Conservation (phyloP, 331 rosid species). For the Cucumis variabilis region DNA sequence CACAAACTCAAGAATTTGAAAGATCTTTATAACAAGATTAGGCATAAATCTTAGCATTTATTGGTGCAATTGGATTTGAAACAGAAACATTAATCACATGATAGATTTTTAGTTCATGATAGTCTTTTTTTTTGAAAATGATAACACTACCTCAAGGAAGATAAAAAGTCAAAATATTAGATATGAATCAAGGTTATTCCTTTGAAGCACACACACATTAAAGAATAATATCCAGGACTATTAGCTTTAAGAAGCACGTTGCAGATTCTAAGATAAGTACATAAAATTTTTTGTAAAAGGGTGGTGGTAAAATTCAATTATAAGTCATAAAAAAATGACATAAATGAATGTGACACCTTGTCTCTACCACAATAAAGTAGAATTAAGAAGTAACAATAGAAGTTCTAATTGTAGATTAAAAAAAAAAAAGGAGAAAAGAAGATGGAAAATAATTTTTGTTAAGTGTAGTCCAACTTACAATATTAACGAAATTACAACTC, state of each 20-base stretch:
- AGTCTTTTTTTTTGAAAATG: neutral
- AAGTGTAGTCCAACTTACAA: no score
- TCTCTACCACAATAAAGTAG: no score
- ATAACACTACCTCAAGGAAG: slow-evolving; percentile 9
- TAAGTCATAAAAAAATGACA: neutral
- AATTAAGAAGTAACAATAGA: no score
- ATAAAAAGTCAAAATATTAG: no score
- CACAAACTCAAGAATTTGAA: no score
- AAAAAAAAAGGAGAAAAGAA: no score
- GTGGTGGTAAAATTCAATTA: neutral
- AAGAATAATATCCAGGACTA: neutral
- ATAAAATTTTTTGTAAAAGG: neutral
- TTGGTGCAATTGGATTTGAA: neutral
- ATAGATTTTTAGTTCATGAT: neutral
- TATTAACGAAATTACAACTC: no score
- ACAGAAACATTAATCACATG: neutral
- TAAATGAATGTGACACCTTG: no score
- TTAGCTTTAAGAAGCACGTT: neutral
- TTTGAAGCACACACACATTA: neutral
- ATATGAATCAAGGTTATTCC: neutral
- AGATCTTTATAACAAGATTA: no score
- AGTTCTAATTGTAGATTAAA: no score
- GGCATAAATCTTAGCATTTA: neutral
- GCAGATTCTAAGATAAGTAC: neutral
- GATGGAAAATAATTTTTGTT: no score